Conservation (phyloP, 169 alveolate genomes). For the Plasmodium coatneyi region DNA sequence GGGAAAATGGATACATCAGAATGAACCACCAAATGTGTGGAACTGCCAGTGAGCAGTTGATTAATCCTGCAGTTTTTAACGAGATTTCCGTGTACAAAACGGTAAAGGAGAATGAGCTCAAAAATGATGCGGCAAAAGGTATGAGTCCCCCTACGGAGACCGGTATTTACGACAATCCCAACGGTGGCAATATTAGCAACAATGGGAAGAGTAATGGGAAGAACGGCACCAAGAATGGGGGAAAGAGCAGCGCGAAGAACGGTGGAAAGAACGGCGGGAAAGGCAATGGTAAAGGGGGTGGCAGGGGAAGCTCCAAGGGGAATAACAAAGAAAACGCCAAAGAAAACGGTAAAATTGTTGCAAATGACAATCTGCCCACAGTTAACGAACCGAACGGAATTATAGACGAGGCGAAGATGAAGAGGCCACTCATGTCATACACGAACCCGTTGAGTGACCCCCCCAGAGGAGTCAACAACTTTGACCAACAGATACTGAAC, state of each 20-base stretch:
- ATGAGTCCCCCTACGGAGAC: background rate
- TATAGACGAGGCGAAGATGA: slow-evolving; percentile 1
- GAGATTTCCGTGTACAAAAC: background rate
- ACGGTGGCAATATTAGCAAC: background rate
- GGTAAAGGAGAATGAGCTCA: background rate
- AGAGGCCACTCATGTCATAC: background rate
- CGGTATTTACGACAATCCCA: background rate
- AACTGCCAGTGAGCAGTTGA: background rate
- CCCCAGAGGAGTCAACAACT: background rate
- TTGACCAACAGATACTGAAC: slow-evolving; percentile 7
- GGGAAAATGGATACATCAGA: background rate
- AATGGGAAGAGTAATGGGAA: background rate
- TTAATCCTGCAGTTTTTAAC: background rate
- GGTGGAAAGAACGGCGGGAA: background rate
- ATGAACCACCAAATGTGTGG: background rate
- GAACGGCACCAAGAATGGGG: background rate
- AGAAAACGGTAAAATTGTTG: background rate
- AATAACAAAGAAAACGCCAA: background rate
- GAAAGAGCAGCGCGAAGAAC: background rate
- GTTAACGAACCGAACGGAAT: background rate
- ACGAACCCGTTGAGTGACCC: background rate
- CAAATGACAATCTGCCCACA: background rate
- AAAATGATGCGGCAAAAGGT: background rate
- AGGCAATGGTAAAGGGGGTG: background rate
- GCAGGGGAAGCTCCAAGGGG: background rate